These are phyloP conservation scores for Moesziomyces sp. DNA, from an alignment of 1,284 basidiomycete genomes.

Conservation along the genomic window DNA sequence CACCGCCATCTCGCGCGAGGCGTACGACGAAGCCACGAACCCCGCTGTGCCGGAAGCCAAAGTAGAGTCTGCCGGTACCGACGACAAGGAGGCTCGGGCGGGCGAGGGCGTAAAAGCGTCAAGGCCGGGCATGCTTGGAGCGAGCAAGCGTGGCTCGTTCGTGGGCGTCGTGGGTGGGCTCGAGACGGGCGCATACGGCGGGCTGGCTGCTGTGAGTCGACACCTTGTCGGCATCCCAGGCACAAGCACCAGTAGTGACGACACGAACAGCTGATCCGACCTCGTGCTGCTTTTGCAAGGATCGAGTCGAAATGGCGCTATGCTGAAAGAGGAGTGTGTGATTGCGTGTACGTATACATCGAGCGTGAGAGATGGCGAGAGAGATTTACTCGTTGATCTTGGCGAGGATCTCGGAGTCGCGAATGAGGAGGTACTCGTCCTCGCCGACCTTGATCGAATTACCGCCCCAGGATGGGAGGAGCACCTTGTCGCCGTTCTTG, in stretches of 20 bases:
- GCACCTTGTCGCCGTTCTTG: slow-evolving; percentile 88
- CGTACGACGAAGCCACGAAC: slow-evolving; percentile 34
- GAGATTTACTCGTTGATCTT: slow-evolving; percentile 87
- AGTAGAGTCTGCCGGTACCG: neutral
- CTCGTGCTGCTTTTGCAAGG: neutral
- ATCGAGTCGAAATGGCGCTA: neutral
- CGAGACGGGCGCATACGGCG: slow-evolving; percentile 56
- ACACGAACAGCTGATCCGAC: neutral
- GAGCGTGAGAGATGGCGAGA: neutral
- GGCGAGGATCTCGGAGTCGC: slow-evolving; percentile 93
- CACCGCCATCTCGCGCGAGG: slow-evolving; percentile 40
- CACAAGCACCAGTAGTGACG: slow-evolving; percentile 3
- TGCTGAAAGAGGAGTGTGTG: neutral
- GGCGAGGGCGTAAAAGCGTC: slow-evolving; percentile 5
- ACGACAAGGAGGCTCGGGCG: neutral
- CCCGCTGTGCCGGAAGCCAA: slow-evolving; percentile 13
- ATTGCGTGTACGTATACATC: neutral
- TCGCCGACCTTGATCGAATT: slow-evolving; percentile 96
- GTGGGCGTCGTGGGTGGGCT: slow-evolving; percentile 55
- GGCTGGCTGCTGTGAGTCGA: slow-evolving; percentile 49
- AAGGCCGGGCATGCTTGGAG: slow-evolving; percentile 21
- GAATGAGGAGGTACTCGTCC: slow-evolving; percentile 95
- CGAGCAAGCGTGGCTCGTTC: slow-evolving; percentile 49
- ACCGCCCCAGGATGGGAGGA: slow-evolving; percentile 95
- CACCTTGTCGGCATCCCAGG: slow-evolving; percentile 35